Evolutionary conservation across 2,329 filamentous ascomycete species (phyloP), one percentile per base, ranked within the genome.

Genomic region (Decorospora gaudefroyi): DNA sequence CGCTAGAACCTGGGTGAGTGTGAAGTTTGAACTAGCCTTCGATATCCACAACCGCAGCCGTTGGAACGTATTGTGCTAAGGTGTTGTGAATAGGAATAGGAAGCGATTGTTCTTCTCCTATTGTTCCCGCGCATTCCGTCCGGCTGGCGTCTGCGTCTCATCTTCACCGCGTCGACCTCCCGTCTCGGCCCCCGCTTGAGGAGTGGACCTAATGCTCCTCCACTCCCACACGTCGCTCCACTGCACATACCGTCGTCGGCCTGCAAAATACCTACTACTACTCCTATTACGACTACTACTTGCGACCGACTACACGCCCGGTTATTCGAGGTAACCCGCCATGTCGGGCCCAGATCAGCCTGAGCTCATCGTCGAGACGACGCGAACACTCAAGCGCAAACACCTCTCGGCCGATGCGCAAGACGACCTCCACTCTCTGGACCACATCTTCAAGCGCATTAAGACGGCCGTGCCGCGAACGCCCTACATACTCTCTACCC

Each of bases 401-500:
- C 43, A 44, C 22, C 41, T 65, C 23, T 57, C 64, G 8, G 38
- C 45, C 22, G 55, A 63, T 46, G 67, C 69, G 28, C 64, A 67
- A 26, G 57, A 62, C 28, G 71, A 75, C 35, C 54, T 74, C 29
- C 66, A 67, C 36, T 62, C 62, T 31, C 64, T 77, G 35, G 70
- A 77, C 48, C 49, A 51, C 30, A 61, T 67, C 28, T 63, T 74
- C 49, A 70, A 72, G 50, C 74, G 73, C 64, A 74, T 77, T 56
- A 70, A 68, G 53, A 59, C 62, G 12, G 51, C 62, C 33, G 69
- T 73, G n/a, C 69, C 71, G n/a, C 58, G 57, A 15, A 63, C 73
- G 39, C 75, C 75, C 8, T 78, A 78, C 44, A 68, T 76, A 29
- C 62, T 76, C 32, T 75, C 74, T 4, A 74, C 76, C n/a, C 74